Evolutionary conservation across 352 stramenopile genomes (phyloP), one percentile per base, ranked within the genome.

Genomic region (Globisporangium mamillatum): DNA sequence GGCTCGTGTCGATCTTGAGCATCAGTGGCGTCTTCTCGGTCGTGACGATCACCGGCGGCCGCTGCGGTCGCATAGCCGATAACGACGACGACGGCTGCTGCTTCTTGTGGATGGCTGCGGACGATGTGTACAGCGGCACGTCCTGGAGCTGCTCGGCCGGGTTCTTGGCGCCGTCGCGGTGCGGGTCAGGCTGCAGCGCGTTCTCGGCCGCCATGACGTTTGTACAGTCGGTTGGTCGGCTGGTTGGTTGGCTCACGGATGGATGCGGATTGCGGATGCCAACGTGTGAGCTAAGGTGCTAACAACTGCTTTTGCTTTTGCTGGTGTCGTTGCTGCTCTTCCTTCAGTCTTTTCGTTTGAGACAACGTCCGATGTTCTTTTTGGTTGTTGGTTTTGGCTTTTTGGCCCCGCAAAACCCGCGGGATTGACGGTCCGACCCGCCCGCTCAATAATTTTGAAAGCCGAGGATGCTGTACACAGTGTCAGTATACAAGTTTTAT

Each of bases 21-120:
- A 91, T 67, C 25, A 90, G 70, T 58, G 77, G 73, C 58, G 58
- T 82, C 27, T 71, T 68, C n/a, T 69, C 48, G 16, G 63, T 78
- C 38, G n/a, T 54, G 55, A 77, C 67, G 25, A 74, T 74, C 27
- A 63, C 5, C 14, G 27, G 14, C 10, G 64, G 1, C 41, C 66
- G 41, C 54, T 68, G 22, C 48, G 50, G 24, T 32, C 48, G 14
- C 32, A 52, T 59, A n/a, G 7, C 34, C 34, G 10, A 41, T 12
- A 12, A 5, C 34, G 34, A 41, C 27, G 27, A 32, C 27, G 27
- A 32, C 27, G 27, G 27, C 27, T 32, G 27, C 10, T 36, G n/a
- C 8, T 10, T 58, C 53, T 34, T 58, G 53, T 57, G 22, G 44
- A 32, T 32, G 16, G 44, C 8, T 25, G 16, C 2, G 27, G 27